A percentile compares a stretch with the other conserved stretches of the same genome.
phyloP scores from a whole-genome alignment of 257 asterid species.

The Solanum habrochaites region DNA sequence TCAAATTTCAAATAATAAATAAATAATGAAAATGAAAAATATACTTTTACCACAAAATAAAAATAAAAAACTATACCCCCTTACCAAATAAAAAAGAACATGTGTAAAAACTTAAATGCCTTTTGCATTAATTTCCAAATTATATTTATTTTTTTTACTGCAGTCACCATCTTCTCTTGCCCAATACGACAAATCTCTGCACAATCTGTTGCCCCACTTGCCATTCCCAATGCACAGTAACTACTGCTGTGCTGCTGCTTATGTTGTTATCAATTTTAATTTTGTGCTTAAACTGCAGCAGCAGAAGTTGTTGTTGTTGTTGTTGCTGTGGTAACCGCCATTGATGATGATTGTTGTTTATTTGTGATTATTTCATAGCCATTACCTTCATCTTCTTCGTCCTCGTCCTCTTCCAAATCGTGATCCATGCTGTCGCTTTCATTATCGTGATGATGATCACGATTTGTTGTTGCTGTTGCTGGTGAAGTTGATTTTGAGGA shows the following conservation, averaged over 20 bases:
- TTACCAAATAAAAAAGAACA: neutral
- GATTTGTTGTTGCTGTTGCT: neutral
- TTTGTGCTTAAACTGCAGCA: neutral
- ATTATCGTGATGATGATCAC: neutral
- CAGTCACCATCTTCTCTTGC: constrained; percentile 11
- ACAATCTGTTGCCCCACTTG: constrained; percentile 15
- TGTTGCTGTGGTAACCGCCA: constrained; percentile 18
- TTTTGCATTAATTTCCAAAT: neutral
- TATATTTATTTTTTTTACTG: neutral
- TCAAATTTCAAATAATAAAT: neutral
- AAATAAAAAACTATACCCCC: neutral
- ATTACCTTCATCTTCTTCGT: constrained; percentile 39
- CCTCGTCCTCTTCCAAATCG: constrained; percentile 12
- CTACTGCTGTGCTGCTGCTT: neutral
- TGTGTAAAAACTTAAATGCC: neutral
- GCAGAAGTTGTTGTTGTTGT: neutral
- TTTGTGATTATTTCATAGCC: constrained; percentile 56
- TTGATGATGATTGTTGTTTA: constrained; percentile 34
- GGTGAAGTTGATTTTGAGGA: constrained; percentile 7
- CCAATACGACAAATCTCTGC: neutral
- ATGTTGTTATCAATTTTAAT: neutral
- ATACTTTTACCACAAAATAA: neutral
- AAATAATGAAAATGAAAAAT: constrained; percentile 1
- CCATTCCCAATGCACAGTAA: constrained; percentile 2
- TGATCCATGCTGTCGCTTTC: constrained; percentile 17